These are phyloP conservation scores for Cystofilobasidium bisporidii DNA, from an alignment of 768 basidiomycete genomes.

Conservation along the genomic window DNA sequence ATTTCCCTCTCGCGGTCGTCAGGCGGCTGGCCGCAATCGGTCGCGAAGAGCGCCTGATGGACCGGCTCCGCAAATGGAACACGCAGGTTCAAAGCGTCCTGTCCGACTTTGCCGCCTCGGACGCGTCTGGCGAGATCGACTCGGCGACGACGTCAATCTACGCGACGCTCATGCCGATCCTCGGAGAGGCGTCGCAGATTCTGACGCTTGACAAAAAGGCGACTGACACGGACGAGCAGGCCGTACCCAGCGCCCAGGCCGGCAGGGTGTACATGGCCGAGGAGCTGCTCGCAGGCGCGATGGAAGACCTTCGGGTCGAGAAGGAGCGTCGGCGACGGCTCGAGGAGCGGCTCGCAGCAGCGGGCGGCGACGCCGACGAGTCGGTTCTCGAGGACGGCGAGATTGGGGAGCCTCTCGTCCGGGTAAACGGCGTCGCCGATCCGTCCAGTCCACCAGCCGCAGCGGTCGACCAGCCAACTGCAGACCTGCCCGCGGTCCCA, in stretches of 20 bases:
- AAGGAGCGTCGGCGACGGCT: slow-evolving; percentile 35
- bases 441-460: neutral
- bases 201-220: slow-evolving; percentile 29
- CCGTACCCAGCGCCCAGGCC: slow-evolving; percentile 23
- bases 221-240: slow-evolving; percentile 17
- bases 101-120: slow-evolving; percentile 1
- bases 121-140: neutral
- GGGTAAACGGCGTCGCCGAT: too few relatives aligned
- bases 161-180: slow-evolving; percentile 3
- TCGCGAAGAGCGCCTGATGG: slow-evolving; percentile 25
- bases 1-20: slow-evolving; percentile 32
- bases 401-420: neutral
- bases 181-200: slow-evolving; percentile 29
- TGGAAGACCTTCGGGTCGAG: slow-evolving; percentile 38
- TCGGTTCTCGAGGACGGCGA: neutral
- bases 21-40: slow-evolving; percentile 22
- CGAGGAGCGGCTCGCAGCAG: slow-evolving; percentile 33
- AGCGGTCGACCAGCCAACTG: neutral
- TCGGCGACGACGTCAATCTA: neutral
- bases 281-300: slow-evolving; percentile 36
- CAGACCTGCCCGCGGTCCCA: neutral
- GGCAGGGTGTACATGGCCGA: slow-evolving; percentile 37
- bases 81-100: slow-evolving; percentile 7
- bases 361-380: slow-evolving; percentile 19
- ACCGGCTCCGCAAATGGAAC: slow-evolving; percentile 20